These are phyloP conservation scores for Orychophragmus violaceus DNA, from an alignment of 345 rosid species.

Conservation along the genomic window DNA sequence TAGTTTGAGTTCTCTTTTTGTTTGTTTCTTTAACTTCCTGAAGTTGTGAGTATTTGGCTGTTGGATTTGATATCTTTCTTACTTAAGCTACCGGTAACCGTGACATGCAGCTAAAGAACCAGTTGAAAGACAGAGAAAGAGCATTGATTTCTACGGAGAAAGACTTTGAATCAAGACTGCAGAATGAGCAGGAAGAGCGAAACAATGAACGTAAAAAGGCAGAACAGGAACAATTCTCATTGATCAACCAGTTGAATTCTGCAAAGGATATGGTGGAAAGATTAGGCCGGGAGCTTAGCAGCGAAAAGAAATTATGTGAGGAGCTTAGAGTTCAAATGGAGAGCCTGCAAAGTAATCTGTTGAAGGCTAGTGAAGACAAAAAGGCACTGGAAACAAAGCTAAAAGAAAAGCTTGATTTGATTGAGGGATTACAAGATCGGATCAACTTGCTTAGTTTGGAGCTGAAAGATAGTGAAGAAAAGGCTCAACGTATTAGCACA, in stretches of 20 bases:
- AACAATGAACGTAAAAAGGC: constrained; percentile 41
- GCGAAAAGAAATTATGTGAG: constrained; percentile 51
- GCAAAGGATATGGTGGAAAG: constrained; percentile 55
- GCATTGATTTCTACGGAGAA: constrained; percentile 46
- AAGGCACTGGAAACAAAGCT: constrained; percentile 50
- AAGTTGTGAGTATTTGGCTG: background rate
- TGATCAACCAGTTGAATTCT: constrained; percentile 49
- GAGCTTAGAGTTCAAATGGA: constrained; percentile 49
- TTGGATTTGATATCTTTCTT: background rate
- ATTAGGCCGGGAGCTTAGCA: constrained; percentile 65
- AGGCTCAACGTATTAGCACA: constrained; percentile 40
- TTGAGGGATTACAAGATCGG: constrained; percentile 52
- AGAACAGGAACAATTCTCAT: constrained; percentile 52
- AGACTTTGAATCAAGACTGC: constrained; percentile 50
- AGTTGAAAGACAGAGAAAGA: constrained; percentile 65
- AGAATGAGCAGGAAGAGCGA: constrained; percentile 57
- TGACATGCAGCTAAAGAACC: constrained; percentile 49
- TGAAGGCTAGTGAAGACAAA: constrained; percentile 52
- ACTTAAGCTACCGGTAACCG: background rate
- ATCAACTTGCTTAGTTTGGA: constrained; percentile 50
- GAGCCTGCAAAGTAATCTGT: constrained; percentile 44
- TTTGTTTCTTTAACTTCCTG: background rate
- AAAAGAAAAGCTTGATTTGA: constrained; percentile 43
- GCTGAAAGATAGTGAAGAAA: constrained; percentile 57
- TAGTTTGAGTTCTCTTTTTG: background rate